These are phyloP conservation scores for Oligophagozyma castellii DNA, from an alignment of 1,139 yeast species.

Conservation along the genomic window DNA sequence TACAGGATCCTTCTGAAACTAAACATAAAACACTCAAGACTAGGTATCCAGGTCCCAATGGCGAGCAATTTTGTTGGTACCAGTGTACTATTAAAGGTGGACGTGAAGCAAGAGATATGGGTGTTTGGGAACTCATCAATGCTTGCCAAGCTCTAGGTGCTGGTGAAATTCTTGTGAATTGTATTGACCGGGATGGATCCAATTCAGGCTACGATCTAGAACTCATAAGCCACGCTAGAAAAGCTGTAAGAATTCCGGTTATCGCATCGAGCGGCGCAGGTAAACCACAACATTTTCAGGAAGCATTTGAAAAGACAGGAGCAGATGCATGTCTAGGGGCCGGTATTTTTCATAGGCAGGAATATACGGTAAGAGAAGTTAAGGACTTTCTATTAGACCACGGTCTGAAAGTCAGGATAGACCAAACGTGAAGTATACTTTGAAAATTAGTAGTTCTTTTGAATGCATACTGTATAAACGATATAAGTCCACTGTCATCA, in stretches of 20 bases:
- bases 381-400: slow-evolving; percentile 44
- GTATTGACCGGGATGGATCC: slow-evolving; percentile 93
- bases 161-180: slow-evolving; percentile 82
- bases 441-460: too few relatives aligned
- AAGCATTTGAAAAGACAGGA: slow-evolving; percentile 66
- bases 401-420: slow-evolving; percentile 42
- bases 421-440: slow-evolving; percentile 12
- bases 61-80: slow-evolving; percentile 80
- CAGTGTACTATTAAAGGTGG: slow-evolving; percentile 97
- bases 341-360: slow-evolving; percentile 93
- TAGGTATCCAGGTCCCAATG: slow-evolving; percentile 58
- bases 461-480: too few relatives aligned
- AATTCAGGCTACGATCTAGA: slow-evolving; percentile 88
- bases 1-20: slow-evolving; percentile 44
- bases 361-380: slow-evolving; percentile 74
- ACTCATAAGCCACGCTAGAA: slow-evolving; percentile 61
- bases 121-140: slow-evolving; percentile 75
- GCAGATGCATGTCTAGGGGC: slow-evolving; percentile 98
- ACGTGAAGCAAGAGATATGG: slow-evolving; percentile 74
- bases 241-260: slow-evolving; percentile 72
- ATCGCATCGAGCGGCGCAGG: slow-evolving; percentile 98
- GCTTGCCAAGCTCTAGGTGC: slow-evolving; percentile 95
- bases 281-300: slow-evolving; percentile 72
- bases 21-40: slow-evolving; percentile 50
- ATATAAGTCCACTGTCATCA: too few relatives aligned